Evolutionary conservation across 345 rosid species (phyloP), one percentile per base, ranked within the genome.

Genomic region (Passiflora organensis): DNA sequence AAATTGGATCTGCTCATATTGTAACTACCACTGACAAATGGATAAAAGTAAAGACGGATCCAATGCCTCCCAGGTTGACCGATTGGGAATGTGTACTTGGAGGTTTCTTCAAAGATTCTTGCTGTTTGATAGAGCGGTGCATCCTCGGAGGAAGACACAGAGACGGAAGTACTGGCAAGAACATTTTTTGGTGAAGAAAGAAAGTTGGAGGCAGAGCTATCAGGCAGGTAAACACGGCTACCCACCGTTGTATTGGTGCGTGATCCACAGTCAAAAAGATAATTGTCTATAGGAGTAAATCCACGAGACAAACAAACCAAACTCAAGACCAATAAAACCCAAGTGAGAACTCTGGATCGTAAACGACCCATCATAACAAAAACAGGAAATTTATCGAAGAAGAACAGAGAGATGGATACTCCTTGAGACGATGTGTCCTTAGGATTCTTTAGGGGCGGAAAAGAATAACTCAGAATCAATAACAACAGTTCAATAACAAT

Each of bases 251-350:
- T 71, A 43, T 86, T 78, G 59, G 68, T 74, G 65, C 38, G 62
- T 24, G 95, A 91, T 72, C 95, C 96, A 73, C 91, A 86, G 59
- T 91, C 80, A 55, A 91, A 71, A 51, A 86, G 89, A 69, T 84
- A 82, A 66, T 76, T 86, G 59, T 91, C 81, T 22, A 56, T 50
- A 24, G 96, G 97, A 41, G 44, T 38, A 72, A 77, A 91, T 58
- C 85, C 96, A 65, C 43, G 19, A 45, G 70, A 83, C 48, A 80
- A 66, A 50, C 58, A 62, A 63, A 62, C 68, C 53, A 81, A 51
- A 67, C 65, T 75, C 64, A 75, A 54, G 53, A 81, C 17, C 21
- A 66, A 67, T 34, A 68, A 59, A 76, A 68, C 63, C 79, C 78
- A 70, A 13, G 68, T 55, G 12, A 73, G 55, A 62, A 74, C 43